These are phyloP conservation scores for Venturia oleaginea DNA, from an alignment of 2,329 filamentous ascomycete genomes.

Conservation along the genomic window DNA sequence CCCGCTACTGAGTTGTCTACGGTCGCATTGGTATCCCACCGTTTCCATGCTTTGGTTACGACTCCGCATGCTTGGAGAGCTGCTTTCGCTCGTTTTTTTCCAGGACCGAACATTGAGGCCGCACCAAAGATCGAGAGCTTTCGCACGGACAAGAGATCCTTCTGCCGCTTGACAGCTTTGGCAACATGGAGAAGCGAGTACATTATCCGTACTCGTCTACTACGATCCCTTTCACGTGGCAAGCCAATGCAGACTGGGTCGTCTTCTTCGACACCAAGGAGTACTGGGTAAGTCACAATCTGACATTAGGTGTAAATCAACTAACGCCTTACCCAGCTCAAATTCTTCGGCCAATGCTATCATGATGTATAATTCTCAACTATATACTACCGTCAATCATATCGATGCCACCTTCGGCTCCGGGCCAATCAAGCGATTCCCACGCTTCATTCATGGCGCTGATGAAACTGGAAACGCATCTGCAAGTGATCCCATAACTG, in stretches of 20 bases:
- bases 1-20: slow-evolving; percentile 74
- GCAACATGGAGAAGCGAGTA: slow-evolving; percentile 98
- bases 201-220: slow-evolving; percentile 71
- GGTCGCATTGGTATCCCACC: slow-evolving; percentile 76
- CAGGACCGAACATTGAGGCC: slow-evolving; percentile 53
- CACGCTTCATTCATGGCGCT: slow-evolving; percentile 74
- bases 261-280: slow-evolving; percentile 7
- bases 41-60: slow-evolving; percentile 78
- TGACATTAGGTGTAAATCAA: background rate
- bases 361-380: slow-evolving; percentile 75
- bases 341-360: slow-evolving; percentile 50
- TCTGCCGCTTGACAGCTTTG: slow-evolving; percentile 69
- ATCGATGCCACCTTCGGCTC: slow-evolving; percentile 69
- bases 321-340: background rate
- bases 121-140: slow-evolving; percentile 35
- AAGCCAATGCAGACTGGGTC: slow-evolving; percentile 47
- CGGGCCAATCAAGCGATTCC: slow-evolving; percentile 58
- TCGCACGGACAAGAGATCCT: slow-evolving; percentile 66
- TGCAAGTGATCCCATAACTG: slow-evolving; percentile 67
- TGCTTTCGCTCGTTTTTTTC: slow-evolving; percentile 86
- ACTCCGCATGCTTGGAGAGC: slow-evolving; percentile 90
- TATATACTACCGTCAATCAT: slow-evolving; percentile 69
- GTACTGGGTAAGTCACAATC: background rate
- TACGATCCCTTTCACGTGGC: slow-evolving; percentile 72
- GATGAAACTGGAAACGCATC: slow-evolving; percentile 71